Evolutionary conservation across 352 stramenopile species (phyloP).

Genomic region (Phytophthora brassicae): DNA sequence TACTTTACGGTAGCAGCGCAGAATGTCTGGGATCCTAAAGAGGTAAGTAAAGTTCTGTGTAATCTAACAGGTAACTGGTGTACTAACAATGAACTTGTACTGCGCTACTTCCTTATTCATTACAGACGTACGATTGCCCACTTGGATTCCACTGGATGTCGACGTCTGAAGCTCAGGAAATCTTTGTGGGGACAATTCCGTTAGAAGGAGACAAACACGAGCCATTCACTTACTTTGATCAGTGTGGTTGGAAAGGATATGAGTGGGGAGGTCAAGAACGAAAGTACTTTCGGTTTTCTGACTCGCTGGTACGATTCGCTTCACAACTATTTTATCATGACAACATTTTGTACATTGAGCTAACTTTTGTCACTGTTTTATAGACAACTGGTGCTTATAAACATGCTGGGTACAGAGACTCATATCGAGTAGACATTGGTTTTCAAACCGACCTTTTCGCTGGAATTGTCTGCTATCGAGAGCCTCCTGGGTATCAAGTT

Average conservation of each 20-base stretch:
- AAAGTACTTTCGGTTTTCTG: constrained; percentile 83
- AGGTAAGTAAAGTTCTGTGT: constrained; percentile 28
- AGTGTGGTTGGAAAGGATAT: constrained; percentile 87
- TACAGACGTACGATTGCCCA: constrained; percentile 86
- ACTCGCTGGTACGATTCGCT: constrained; percentile 55
- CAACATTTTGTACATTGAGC: background rate
- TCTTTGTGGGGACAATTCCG: constrained; percentile 45
- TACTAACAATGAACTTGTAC: background rate
- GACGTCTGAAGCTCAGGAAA: constrained; percentile 56
- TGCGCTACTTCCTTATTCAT: background rate
- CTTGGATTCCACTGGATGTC: constrained; percentile 81
- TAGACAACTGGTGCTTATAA: constrained; percentile 81
- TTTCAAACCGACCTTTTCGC: constrained; percentile 64
- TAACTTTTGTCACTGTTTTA: background rate
- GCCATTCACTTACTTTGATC: constrained; percentile 71
- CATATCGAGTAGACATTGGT: constrained; percentile 53
- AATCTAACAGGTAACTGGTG: too few relatives aligned
- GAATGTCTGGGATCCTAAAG: constrained; percentile 60
- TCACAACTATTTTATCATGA: background rate
- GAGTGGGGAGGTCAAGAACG: constrained; percentile 62
- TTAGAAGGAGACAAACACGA: constrained; percentile 31
- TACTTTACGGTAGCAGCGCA: constrained; percentile 71
- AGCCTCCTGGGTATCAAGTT: constrained; percentile 11
- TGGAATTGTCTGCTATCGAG: constrained; percentile 74
- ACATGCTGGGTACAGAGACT: constrained; percentile 75